Evolutionary conservation across 1,284 basidiomycete species (phyloP).

Genomic region (Leccinum pallidistipes): DNA sequence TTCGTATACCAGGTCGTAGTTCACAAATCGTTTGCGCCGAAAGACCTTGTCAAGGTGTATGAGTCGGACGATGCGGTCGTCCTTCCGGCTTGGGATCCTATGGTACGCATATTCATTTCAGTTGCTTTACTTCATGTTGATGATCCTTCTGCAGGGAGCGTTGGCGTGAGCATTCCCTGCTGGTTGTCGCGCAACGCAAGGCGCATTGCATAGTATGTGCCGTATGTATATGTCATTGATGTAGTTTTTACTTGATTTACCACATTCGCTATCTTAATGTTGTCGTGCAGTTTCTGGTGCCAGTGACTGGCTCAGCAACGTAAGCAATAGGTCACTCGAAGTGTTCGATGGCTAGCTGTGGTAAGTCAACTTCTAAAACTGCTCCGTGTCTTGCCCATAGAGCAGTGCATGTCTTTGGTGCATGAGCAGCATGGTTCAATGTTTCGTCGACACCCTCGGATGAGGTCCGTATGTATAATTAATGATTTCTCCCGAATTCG

Average conservation of each 20-base stretch:
- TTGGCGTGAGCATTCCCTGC: constrained; percentile 25
- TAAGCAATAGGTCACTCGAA: neutral
- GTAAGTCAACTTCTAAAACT: too few species aligned
- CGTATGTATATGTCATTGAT: neutral
- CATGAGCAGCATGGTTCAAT: too few species aligned
- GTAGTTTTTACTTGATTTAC: neutral
- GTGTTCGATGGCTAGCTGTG: too few species aligned
- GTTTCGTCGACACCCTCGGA: too few species aligned
- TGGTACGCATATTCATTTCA: constrained; percentile 51
- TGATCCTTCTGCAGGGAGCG: constrained; percentile 28
- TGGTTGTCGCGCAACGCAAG: neutral
- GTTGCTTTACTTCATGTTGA: neutral
- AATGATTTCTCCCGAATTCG: too few species aligned
- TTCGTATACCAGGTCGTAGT: constrained; percentile 90
- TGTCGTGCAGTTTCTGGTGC: neutral
- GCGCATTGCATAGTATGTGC: neutral
- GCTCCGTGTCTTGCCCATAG: too few species aligned
- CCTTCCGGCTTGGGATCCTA: constrained; percentile 87
- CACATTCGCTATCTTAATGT: neutral
- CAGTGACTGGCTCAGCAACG: neutral
- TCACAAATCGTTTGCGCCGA: constrained; percentile 75
- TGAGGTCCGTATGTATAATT: too few species aligned
- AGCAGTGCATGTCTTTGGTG: too few species aligned
- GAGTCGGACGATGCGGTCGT: constrained; percentile 65
- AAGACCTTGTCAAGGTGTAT: constrained; percentile 78